Base-by-base conservation (phyloP, 2,329 filamentous ascomycete genomes). In the Fusarium coffeatum region DNA sequence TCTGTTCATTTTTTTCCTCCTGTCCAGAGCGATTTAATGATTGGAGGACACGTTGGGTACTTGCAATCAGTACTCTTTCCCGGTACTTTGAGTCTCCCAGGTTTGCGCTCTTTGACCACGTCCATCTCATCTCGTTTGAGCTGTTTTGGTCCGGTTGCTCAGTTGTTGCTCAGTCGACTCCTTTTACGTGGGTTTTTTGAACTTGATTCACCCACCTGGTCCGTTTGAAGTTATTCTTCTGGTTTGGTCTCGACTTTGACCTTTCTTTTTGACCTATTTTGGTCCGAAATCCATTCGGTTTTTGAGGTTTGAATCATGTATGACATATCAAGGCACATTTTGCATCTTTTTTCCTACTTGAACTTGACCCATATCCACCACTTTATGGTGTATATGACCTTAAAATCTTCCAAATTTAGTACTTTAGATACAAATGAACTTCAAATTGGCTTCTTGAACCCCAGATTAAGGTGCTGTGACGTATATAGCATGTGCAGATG, bases 401-500 rank as follows among this genome's bases (percentile, higher is more conserved):
- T 10, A 28, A 41, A 10, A n/a, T 23, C 25, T 16, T 25, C 2
- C 12, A 16, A 43, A 25, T 65, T 48, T 30, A 25, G 34, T 65
- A 43, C 15, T 59, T 47, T 18, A 41, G 47, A 58, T 40, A 30
- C 27, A 48, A 45, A 46, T 55, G 22, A 62, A 25, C 61, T 34
- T 59, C 48, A 51, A 47, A 58, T 55, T 69, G 56, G 45, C 62
- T 54, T 37, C 5, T 45, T 55, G 46, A 50, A 70, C 46, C 66
- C 66, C 62, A 48, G 50, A 65, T 55, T 55, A 57, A 64, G 55
- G 50, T 65, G 23, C 22, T 37, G 55, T 74, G 71, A 72, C 67
- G 64, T 71, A 64, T 20, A 72, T 62, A 57, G 22, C 40, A 60
- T 64, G 20, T 57, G 41, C 51, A 66, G 55, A 41, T 61, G 72